Evolutionary conservation across 345 rosid genomes (phyloP), one percentile per base, ranked within the genome.

Genomic region (Cochlearia excelsa): DNA sequence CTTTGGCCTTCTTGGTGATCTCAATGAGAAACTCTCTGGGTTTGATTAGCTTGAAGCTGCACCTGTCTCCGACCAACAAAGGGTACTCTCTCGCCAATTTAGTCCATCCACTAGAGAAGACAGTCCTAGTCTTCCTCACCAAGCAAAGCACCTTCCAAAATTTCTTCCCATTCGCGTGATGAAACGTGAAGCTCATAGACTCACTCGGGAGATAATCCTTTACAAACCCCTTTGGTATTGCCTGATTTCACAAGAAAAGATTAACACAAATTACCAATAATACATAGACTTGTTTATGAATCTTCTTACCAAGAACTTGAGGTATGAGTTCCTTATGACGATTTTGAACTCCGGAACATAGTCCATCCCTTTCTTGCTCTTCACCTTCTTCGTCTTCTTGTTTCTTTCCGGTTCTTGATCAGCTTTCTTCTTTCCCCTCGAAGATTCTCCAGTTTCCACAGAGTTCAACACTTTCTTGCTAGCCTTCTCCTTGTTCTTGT

Each of bases 91-190:
- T 7, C 2, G 65, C 75, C 60, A 71, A 0, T 46, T 35, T 26
- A 1, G 46, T 9, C 61, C 65, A 71, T 46, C 75, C 70, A 1
- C 37, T 5, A 8, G 75, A 64, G 56, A 71, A 59, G 26, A 31
- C 42, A 26, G 46, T 6, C 2, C 60, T n/a, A 37, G 2, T 11
- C 61, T 71, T 7, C 35, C 57, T 64, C 66, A 45, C 55, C 56
- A 58, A 46, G 44, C 61, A 46, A 3, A 26, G 3, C 56, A 59
- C 66, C n/a, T 59, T 28, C 75, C 75, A 71, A 2, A 61, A 10
- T 10, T 4, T 1, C 10, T 28, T 30, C 54, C 51, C 54, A 4
- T 52, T 2, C 1, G 56, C 28, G 23, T 71, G 66, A 46, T 3
- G 33, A 9, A 71, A 16, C 30, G 34, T 51, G 38, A 37, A 43